These are phyloP conservation scores for Tricholoma sp. DNA, from an alignment of 768 basidiomycete genomes.

Conservation along the genomic window DNA sequence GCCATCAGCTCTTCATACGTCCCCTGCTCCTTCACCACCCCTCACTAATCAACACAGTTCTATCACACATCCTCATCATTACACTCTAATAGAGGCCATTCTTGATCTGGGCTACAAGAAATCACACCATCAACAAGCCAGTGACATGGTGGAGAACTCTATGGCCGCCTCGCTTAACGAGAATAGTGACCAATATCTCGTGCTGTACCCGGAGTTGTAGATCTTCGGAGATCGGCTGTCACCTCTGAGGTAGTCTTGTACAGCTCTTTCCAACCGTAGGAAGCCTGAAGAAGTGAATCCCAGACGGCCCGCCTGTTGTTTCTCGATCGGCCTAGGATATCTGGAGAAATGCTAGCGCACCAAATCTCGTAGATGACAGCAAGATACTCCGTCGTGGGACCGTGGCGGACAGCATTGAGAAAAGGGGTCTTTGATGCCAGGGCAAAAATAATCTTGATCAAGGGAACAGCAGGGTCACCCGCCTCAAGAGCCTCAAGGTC, in stretches of 20 bases:
- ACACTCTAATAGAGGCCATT: too few species aligned
- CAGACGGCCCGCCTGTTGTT: neutral
- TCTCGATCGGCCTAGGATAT: neutral
- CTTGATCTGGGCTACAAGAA: too few species aligned
- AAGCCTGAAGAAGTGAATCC: neutral
- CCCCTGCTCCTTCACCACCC: too few species aligned
- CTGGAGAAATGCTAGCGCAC: neutral
- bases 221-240: neutral
- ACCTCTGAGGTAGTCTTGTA: neutral
- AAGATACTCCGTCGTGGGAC: neutral
- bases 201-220: neutral
- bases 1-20: too few species aligned
- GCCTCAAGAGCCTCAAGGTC: conserved; percentile 11
- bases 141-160: neutral
- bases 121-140: too few species aligned
- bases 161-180: neutral
- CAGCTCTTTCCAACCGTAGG: neutral
- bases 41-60: too few species aligned
- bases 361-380: neutral
- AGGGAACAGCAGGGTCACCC: conserved; percentile 9
- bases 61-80: too few species aligned
- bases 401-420: neutral
- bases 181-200: neutral
- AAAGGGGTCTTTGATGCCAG: conserved; percentile 8
- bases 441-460: conserved; percentile 20